Conservation (phyloP, 2,329 filamentous ascomycete species). For the Talaromyces verruculosus region DNA sequence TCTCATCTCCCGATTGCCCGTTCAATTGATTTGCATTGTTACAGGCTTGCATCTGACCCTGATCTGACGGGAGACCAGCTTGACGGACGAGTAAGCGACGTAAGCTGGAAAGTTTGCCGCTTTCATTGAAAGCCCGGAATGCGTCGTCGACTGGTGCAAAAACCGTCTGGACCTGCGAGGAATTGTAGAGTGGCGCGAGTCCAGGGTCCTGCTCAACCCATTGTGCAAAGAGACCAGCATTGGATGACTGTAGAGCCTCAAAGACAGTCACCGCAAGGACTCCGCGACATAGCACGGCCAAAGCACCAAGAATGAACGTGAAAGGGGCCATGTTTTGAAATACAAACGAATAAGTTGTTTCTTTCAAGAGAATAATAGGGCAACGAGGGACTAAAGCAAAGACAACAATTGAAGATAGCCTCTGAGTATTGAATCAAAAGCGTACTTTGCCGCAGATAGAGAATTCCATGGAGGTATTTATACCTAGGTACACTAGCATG, state of each 20-base stretch:
- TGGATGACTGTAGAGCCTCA: background rate
- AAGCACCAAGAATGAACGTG: background rate
- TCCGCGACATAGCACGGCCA: background rate
- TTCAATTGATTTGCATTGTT: background rate
- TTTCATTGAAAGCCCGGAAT: slow-evolving; percentile 3
- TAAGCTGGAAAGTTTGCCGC: slow-evolving; percentile 5
- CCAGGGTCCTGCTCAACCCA: slow-evolving; percentile 9
- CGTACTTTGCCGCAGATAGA: background rate
- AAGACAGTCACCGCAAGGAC: slow-evolving; percentile 1
- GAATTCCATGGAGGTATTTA: background rate
- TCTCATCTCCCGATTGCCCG: background rate
- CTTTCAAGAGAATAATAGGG: background rate
- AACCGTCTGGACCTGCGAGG: slow-evolving; percentile 6
- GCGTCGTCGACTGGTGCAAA: slow-evolving; percentile 6
- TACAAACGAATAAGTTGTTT: background rate
- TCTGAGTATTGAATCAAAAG: background rate
- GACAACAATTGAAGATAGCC: background rate
- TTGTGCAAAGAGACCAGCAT: slow-evolving; percentile 7
- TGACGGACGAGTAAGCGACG: slow-evolving; percentile 6
- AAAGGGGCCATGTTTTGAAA: background rate
- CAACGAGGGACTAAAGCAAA: background rate
- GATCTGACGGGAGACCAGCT: background rate
- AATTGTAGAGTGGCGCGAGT: slow-evolving; percentile 6
- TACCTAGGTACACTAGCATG: background rate
- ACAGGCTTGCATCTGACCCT: background rate